phyloP scores from a whole-genome alignment of 306 rosid genomes.

The Astragalus membranaceus region DNA sequence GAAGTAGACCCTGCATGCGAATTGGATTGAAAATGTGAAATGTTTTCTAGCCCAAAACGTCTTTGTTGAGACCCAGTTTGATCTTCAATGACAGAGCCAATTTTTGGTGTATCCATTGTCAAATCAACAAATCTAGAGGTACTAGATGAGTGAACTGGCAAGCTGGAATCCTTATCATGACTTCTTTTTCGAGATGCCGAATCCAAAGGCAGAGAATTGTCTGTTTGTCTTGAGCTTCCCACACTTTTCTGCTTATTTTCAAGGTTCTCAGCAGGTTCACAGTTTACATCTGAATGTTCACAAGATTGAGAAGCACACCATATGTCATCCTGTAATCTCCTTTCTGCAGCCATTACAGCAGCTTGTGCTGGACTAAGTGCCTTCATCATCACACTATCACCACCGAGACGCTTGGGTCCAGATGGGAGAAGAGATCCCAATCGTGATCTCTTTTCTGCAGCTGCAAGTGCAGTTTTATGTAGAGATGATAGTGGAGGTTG shows the following conservation, averaged over 20 bases:
- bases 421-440: conserved; percentile 69
- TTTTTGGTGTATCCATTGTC: conserved; percentile 21
- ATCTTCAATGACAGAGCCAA: neutral
- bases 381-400: conserved; percentile 64
- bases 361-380: conserved; percentile 90
- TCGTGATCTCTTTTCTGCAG: conserved; percentile 72
- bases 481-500: conserved; percentile 75
- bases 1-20: conserved; percentile 27
- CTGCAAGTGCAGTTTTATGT: conserved; percentile 55
- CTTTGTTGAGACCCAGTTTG: conserved; percentile 24
- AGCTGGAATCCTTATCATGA: conserved; percentile 28
- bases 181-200: conserved; percentile 44
- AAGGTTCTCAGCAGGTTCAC: conserved; percentile 32
- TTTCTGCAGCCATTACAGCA: conserved; percentile 97
- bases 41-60: conserved; percentile 17
- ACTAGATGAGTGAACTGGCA: conserved; percentile 22
- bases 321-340: conserved; percentile 87
- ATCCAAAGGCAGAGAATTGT: conserved; percentile 18
- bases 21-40: conserved; percentile 24
- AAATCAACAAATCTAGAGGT: conserved; percentile 20
- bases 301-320: conserved; percentile 84
- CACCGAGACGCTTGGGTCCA: conserved; percentile 89
- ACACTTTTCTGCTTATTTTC: conserved; percentile 17
- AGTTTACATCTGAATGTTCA: conserved; percentile 31
- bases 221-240: conserved; percentile 25